Conservation (phyloP, 805 yeast species). For the Pichia gijzeniarum region DNA sequence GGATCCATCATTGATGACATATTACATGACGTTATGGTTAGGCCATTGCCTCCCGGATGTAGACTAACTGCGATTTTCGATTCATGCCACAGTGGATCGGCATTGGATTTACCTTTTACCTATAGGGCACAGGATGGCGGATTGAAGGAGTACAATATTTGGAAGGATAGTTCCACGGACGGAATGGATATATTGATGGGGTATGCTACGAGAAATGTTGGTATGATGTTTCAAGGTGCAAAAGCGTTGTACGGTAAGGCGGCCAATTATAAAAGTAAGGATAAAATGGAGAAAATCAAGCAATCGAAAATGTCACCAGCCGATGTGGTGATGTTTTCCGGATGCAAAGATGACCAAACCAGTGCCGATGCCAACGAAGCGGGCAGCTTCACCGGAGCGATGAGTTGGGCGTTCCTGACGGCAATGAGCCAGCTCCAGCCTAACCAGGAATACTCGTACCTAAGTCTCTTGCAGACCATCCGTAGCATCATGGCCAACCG, state of each 20-base stretch:
- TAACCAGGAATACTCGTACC: slow-evolving; percentile 49
- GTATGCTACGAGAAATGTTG: slow-evolving; percentile 52
- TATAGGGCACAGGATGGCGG: slow-evolving; percentile 77
- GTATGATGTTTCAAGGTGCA: slow-evolving; percentile 38
- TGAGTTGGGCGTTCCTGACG: slow-evolving; percentile 70
- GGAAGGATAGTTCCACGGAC: slow-evolving; percentile 68
- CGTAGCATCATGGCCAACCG: slow-evolving; percentile 54
- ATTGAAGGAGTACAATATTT: slow-evolving; percentile 70
- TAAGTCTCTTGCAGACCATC: slow-evolving; percentile 65
- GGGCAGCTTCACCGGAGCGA: slow-evolving; percentile 74
- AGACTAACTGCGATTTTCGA: slow-evolving; percentile 76
- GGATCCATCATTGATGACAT: slow-evolving; percentile 73
- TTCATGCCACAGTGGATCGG: slow-evolving; percentile 84
- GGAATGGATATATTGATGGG: slow-evolving; percentile 53
- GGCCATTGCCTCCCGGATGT: slow-evolving; percentile 63
- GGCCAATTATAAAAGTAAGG: slow-evolving; percentile 27
- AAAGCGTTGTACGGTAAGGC: slow-evolving; percentile 27
- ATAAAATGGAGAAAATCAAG: slow-evolving; percentile 35
- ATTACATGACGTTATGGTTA: slow-evolving; percentile 66
- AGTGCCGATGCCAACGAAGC: slow-evolving; percentile 74
- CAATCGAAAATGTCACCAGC: slow-evolving; percentile 65
- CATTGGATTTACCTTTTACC: slow-evolving; percentile 68
- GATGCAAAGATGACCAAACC: slow-evolving; percentile 81
- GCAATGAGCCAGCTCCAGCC: slow-evolving; percentile 52
- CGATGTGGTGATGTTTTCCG: slow-evolving; percentile 69